Conservation (phyloP, 495 filamentous ascomycete genomes). For the Aspergillus egyptiacus region DNA sequence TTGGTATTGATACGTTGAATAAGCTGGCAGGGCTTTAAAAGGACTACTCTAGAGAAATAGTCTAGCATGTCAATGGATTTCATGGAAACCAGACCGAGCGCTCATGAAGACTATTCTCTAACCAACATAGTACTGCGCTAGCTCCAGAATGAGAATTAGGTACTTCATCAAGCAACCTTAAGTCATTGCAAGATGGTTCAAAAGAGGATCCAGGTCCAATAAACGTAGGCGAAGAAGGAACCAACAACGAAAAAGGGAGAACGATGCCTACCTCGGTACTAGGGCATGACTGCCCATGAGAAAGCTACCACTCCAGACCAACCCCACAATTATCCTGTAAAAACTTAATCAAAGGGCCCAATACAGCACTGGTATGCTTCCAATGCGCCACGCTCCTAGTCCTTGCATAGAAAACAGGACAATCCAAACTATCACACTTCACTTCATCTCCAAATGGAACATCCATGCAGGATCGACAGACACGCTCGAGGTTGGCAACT, state of each 20-base stretch:
- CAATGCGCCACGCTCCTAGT: constrained; percentile 62
- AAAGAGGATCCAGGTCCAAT: too few species aligned
- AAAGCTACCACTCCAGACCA: constrained; percentile 39
- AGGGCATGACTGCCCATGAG: background rate
- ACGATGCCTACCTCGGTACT: too few species aligned
- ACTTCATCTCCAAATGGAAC: constrained; percentile 68
- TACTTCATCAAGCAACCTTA: too few species aligned
- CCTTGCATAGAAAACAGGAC: constrained; percentile 85
- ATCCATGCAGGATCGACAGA: constrained; percentile 80
- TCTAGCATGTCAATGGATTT: too few species aligned
- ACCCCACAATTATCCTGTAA: constrained; percentile 44
- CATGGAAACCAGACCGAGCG: too few species aligned
- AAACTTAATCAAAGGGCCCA: constrained; percentile 51
- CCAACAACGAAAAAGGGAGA: too few species aligned
- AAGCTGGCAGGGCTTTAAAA: constrained; percentile 15
- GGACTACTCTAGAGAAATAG: background rate
- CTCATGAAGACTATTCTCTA: too few species aligned
- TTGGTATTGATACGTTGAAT: constrained; percentile 23
- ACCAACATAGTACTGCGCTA: too few species aligned
- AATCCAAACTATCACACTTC: constrained; percentile 82
- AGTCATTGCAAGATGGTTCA: too few species aligned
- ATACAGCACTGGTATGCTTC: constrained; percentile 48
- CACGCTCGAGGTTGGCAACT: constrained; percentile 56
- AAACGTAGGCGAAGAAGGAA: too few species aligned
- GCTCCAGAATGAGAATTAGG: too few species aligned